Evolutionary conservation across 495 filamentous ascomycete species (phyloP).

Genomic region (Penicillium ochrochloron): DNA sequence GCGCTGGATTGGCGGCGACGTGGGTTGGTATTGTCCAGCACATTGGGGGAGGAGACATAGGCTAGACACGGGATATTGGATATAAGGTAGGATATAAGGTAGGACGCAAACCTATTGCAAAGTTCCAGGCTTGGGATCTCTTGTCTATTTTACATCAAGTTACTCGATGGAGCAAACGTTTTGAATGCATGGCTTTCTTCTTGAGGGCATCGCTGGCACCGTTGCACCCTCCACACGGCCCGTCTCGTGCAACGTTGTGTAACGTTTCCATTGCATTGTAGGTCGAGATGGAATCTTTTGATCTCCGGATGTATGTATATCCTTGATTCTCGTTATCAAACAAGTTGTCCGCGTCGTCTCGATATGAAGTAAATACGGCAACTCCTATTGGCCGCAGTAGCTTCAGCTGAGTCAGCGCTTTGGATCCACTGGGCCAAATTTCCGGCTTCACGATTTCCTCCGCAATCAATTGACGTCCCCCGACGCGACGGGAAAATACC

Average conservation of each 20-base stretch:
- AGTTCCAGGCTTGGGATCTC: not conserved
- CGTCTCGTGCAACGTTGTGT: conserved; percentile 18
- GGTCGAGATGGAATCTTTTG: not conserved
- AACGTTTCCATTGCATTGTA: conserved; percentile 1
- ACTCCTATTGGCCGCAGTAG: conserved; percentile 23
- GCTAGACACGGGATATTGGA: not conserved
- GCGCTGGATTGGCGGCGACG: conserved; percentile 8
- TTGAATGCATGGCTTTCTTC: not conserved
- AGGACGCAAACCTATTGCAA: not conserved
- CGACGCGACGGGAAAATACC: not conserved
- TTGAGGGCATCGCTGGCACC: conserved; percentile 17
- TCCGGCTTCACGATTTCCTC: conserved; percentile 17
- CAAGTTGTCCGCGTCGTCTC: not conserved
- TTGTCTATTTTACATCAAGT: conserved; percentile 2
- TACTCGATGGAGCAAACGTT: conserved; percentile 11
- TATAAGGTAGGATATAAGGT: not conserved
- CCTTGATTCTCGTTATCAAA: conserved; percentile 24
- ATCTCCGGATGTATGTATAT: conserved; percentile 31
- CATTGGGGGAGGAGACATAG: conserved; percentile 19
- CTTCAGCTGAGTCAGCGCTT: conserved; percentile 31
- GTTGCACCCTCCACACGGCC: conserved; percentile 23
- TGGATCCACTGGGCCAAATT: conserved; percentile 16
- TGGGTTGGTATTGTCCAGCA: conserved; percentile 27
- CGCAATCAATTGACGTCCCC: conserved; percentile 7
- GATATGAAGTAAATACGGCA: conserved; percentile 24